A percentile compares a stretch with the other conserved stretches of the same genome.
Conservation (phyloP, 192 early-diverging fungal genomes). For the Entomortierella beljakovae region DNA sequence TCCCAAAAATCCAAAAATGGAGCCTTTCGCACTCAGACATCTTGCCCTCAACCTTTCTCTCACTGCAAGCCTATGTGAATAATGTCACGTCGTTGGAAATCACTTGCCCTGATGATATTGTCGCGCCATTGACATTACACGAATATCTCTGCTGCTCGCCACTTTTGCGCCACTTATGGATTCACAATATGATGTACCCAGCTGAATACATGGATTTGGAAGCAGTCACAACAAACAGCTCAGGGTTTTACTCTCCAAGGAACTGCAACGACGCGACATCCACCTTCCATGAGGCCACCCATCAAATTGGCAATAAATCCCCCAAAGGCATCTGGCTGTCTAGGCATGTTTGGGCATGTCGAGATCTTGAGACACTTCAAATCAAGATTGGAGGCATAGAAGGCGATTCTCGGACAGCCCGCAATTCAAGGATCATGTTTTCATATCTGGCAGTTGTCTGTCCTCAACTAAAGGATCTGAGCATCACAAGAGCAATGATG, state of each 20-base stretch:
- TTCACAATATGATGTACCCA: constrained; percentile 16
- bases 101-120: background rate
- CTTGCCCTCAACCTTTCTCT: constrained; percentile 24
- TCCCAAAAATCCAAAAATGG: constrained; percentile 9
- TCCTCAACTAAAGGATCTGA: constrained; percentile 5
- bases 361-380: constrained; percentile 14
- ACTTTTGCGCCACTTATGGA: constrained; percentile 16
- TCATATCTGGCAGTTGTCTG: constrained; percentile 21
- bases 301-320: background rate
- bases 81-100: constrained; percentile 13
- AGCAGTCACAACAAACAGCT: background rate
- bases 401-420: constrained; percentile 10
- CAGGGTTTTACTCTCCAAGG: constrained; percentile 12
- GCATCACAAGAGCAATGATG: constrained; percentile 16
- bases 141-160: constrained; percentile 22
- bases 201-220: constrained; percentile 30
- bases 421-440: constrained; percentile 22
- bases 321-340: background rate
- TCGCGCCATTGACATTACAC: constrained; percentile 17
- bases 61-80: constrained; percentile 6
- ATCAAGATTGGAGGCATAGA: constrained; percentile 13
- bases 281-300: background rate
- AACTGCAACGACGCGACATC: constrained; percentile 2
- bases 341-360: constrained; percentile 13
- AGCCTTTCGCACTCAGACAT: constrained; percentile 13